Evolutionary conservation across 805 yeast genomes (phyloP).

Genomic region (Lipomyces starkeyi): DNA sequence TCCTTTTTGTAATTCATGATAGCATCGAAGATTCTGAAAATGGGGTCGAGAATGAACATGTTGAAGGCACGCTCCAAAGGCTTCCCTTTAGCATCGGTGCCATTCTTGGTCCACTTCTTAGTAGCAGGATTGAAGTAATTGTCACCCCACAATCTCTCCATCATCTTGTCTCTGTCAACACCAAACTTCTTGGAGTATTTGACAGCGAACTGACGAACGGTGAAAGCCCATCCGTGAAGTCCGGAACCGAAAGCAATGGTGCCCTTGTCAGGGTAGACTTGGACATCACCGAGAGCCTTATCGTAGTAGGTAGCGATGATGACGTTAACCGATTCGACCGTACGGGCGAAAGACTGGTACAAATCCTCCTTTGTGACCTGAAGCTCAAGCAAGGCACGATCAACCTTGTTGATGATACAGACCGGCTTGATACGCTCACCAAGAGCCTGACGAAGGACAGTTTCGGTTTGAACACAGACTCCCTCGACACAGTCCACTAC

Average conservation of each 20-base stretch:
- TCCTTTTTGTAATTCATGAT: slow-evolving; percentile 99
- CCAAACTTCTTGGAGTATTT: slow-evolving; percentile 99
- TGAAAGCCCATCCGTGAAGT: slow-evolving; percentile 99
- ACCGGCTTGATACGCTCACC: slow-evolving; percentile 99
- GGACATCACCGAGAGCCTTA: slow-evolving; percentile 89
- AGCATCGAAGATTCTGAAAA: slow-evolving; percentile 94
- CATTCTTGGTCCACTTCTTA: slow-evolving; percentile 98
- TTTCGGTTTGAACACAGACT: slow-evolving; percentile 99
- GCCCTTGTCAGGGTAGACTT: slow-evolving; percentile 98
- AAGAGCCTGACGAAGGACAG: slow-evolving; percentile 97
- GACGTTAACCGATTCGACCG: slow-evolving; percentile 99
- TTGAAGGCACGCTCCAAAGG: slow-evolving; percentile 98
- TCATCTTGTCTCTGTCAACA: slow-evolving; percentile 97
- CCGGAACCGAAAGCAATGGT: slow-evolving; percentile 99
- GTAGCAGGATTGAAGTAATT: slow-evolving; percentile 99
- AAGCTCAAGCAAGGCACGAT: slow-evolving; percentile 98
- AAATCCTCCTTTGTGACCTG: slow-evolving; percentile 99
- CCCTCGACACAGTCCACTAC: slow-evolving; percentile 99
- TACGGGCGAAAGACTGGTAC: slow-evolving; percentile 97
- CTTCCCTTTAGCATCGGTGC: slow-evolving; percentile 94
- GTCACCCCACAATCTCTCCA: slow-evolving; percentile 99
- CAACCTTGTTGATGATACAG: slow-evolving; percentile 98
- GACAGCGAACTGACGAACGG: slow-evolving; percentile 97
- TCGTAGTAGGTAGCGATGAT: slow-evolving; percentile 95
- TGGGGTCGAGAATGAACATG: slow-evolving; percentile 99